Conservation (phyloP, 2,329 filamentous ascomycete species). For the Cordyceps militaris region DNA sequence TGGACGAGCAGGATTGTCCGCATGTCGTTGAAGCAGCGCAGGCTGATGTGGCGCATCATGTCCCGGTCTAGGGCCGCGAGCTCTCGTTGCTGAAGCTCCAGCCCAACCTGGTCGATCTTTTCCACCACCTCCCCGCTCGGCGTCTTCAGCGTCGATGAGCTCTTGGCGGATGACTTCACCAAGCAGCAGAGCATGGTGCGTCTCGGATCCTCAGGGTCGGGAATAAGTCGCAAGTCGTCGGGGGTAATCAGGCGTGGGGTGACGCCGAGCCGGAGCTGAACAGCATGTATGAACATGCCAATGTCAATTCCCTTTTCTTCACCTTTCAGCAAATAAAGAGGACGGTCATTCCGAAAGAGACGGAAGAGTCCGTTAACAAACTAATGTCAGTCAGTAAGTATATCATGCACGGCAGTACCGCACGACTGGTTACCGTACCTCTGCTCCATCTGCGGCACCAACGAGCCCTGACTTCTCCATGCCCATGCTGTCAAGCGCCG, state of each 20-base stretch:
- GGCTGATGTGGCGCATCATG: conserved; percentile 28
- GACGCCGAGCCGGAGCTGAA: conserved; percentile 22
- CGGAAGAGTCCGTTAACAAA: conserved; percentile 24
- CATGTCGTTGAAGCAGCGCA: conserved; percentile 35
- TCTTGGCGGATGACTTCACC: not conserved
- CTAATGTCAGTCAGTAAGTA: conserved; percentile 19
- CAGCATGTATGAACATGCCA: conserved; percentile 29
- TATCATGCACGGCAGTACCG: too few relatives aligned
- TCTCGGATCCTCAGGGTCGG: conserved; percentile 15
- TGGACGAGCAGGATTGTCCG: conserved; percentile 33
- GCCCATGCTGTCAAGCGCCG: conserved; percentile 20
- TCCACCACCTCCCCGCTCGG: conserved; percentile 23
- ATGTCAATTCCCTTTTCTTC: conserved; percentile 32
- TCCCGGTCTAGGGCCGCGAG: conserved; percentile 24
- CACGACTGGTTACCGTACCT: conserved; percentile 16
- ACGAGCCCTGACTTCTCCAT: conserved; percentile 15
- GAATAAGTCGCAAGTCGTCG: conserved; percentile 26
- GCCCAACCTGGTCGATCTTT: conserved; percentile 30
- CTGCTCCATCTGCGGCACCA: conserved; percentile 20
- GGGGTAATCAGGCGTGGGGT: conserved; percentile 28
- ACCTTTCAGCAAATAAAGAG: conserved; percentile 32
- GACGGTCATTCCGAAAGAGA: conserved; percentile 24
- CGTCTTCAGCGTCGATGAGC: conserved; percentile 14
- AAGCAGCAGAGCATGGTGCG: conserved; percentile 24
- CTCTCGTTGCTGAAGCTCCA: conserved; percentile 34